phyloP scores from a whole-genome alignment of 495 filamentous ascomycete genomes.

The Daldinia childiae region DNA sequence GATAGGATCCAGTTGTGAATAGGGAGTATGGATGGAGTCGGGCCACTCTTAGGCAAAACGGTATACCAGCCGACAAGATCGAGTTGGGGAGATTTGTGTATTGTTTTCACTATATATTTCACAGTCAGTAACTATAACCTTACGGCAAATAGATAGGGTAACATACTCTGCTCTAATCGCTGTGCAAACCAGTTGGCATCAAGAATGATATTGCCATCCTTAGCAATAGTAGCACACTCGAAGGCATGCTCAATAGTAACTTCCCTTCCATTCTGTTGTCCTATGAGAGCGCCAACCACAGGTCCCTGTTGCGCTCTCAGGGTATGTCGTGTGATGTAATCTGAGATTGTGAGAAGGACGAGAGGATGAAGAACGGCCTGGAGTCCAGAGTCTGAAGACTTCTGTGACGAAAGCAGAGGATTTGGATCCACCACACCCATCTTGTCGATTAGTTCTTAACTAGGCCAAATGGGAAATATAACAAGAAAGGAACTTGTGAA shows the following conservation, averaged over 20 bases:
- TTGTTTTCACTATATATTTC: constrained; percentile 74
- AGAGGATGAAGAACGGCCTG: constrained; percentile 91
- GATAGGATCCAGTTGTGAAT: constrained; percentile 80
- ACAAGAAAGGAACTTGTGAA: constrained; percentile 15
- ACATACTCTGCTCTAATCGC: constrained; percentile 84
- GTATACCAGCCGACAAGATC: constrained; percentile 97
- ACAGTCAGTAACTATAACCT: constrained; percentile 16
- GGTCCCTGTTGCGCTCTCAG: constrained; percentile 77
- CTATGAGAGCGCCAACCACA: constrained; percentile 85
- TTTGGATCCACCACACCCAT: constrained; percentile 41
- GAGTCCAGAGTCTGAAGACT: constrained; percentile 77
- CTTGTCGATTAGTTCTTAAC: constrained; percentile 3
- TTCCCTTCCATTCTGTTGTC: constrained; percentile 88
- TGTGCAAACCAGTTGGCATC: constrained; percentile 78
- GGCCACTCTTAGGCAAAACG: constrained; percentile 77
- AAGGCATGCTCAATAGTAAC: constrained; percentile 94
- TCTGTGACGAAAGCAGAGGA: constrained; percentile 60
- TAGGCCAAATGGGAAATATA: background rate
- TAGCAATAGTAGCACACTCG: constrained; percentile 69
- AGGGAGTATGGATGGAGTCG: constrained; percentile 70
- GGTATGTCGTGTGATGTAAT: constrained; percentile 92
- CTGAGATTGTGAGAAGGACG: constrained; percentile 93
- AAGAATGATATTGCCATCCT: constrained; percentile 62
- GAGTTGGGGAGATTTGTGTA: constrained; percentile 82
- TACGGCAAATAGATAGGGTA: background rate